phyloP scores from a whole-genome alignment of 495 filamentous ascomycete genomes.

The Immersiella caudata region DNA sequence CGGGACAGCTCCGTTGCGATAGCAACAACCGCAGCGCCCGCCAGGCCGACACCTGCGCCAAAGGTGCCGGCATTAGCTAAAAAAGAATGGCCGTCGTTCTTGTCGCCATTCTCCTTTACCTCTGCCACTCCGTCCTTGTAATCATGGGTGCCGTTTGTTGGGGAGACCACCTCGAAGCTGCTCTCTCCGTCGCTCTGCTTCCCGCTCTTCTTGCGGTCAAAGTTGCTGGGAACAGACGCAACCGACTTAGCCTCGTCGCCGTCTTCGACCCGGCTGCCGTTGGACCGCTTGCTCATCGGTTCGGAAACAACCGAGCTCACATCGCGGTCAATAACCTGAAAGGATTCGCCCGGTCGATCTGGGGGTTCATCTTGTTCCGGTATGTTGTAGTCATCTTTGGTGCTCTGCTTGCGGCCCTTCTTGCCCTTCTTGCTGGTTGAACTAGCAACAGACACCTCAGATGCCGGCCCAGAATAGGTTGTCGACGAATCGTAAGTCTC shows the following conservation, averaged over 20 bases:
- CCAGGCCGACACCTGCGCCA: slow-evolving; percentile 63
- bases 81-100: slow-evolving; percentile 52
- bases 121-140: slow-evolving; percentile 26
- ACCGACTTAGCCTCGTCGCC: slow-evolving; percentile 46
- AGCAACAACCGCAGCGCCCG: slow-evolving; percentile 44
- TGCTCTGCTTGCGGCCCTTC: slow-evolving; percentile 35
- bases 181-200: slow-evolving; percentile 18
- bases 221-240: slow-evolving; percentile 39
- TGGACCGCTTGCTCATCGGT: slow-evolving; percentile 32
- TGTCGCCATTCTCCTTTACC: slow-evolving; percentile 34
- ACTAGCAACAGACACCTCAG: slow-evolving; percentile 35
- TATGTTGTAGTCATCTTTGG: slow-evolving; percentile 36
- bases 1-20: slow-evolving; percentile 46
- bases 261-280: slow-evolving; percentile 33
- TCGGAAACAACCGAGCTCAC: slow-evolving; percentile 50
- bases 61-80: slow-evolving; percentile 64
- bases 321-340: slow-evolving; percentile 39
- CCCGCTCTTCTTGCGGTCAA: slow-evolving; percentile 36
- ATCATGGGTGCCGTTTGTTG: slow-evolving; percentile 36
- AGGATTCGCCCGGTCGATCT: slow-evolving; percentile 34
- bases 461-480: slow-evolving; percentile 29
- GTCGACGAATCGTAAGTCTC: slow-evolving; percentile 32
- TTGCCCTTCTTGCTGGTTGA: slow-evolving; percentile 34
- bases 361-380: slow-evolving; percentile 40
- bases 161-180: slow-evolving; percentile 26